phyloP scores from a whole-genome alignment of 2,329 filamentous ascomycete genomes.

The Tothia fuscella region DNA sequence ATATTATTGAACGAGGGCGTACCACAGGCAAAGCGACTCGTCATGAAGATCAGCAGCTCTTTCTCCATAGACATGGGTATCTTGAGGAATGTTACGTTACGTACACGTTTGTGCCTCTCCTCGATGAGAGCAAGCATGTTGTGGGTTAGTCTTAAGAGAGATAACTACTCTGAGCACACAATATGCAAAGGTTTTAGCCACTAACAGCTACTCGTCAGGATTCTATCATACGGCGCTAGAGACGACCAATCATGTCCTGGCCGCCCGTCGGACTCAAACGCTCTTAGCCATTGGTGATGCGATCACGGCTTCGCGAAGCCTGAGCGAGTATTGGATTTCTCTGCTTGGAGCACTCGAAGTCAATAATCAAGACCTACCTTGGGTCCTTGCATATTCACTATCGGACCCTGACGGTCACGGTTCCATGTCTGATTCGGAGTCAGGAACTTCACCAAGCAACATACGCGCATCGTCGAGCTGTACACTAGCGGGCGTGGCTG shows the following conservation, averaged over 20 bases:
- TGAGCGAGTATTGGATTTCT: conserved; percentile 35
- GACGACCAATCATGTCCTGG: conserved; percentile 27
- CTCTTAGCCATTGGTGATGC: conserved; percentile 26
- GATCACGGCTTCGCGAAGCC: conserved; percentile 17
- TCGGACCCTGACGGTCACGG: conserved; percentile 4
- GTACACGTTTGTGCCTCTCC: conserved; percentile 31
- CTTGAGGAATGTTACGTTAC: conserved; percentile 25
- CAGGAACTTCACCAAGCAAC: conserved; percentile 4
- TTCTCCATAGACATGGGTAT: conserved; percentile 15
- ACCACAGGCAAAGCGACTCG: conserved; percentile 18
- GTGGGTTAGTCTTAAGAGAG: conserved; percentile 15
- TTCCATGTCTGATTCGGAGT: background rate
- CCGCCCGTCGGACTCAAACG: conserved; percentile 23
- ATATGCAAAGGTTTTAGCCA: too few relatives aligned
- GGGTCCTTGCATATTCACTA: conserved; percentile 7
- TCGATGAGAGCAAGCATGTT: conserved; percentile 24
- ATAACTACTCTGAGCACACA: too few relatives aligned
- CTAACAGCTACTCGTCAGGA: too few relatives aligned
- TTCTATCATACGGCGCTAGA: conserved; percentile 24
- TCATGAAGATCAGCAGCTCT: conserved; percentile 19
- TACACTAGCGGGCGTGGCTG: conserved; percentile 2
- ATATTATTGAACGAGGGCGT: conserved; percentile 2
- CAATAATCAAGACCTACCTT: conserved; percentile 8
- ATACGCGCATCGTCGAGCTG: background rate
- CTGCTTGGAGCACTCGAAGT: conserved; percentile 5